Evolutionary conservation across 768 basidiomycete species (phyloP), one percentile per base, ranked within the genome.

Genomic region (Hericium alpestre): DNA sequence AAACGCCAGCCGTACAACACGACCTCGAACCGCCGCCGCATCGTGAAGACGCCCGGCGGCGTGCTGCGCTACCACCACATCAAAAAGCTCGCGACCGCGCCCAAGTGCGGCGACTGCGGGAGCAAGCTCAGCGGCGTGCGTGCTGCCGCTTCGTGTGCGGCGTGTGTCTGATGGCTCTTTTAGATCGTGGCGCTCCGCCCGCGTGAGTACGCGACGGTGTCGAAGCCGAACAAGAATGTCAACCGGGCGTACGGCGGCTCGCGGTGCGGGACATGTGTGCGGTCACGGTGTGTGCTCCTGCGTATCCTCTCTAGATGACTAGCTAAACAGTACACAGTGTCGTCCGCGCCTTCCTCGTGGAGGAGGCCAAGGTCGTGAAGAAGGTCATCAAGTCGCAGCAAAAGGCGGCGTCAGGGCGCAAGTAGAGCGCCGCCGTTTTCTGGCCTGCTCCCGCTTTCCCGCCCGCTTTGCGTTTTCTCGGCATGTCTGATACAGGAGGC

Each of bases 301-400:
- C 41, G 18, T 8, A 13, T 23, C 16, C 27, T 39, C 56, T 61
- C 51, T 61, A 61, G 46, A 7, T 57, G 41, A 27, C 48, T 1
- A 16, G n/a, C 15, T 38, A 27, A 46, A 43, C 56, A 23, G n/a
- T 52, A n/a, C 25, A 2, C 61, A 97, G 96, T 61, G 94, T 99
- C 66, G 87, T 98, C 65, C 90, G 96, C 59, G 93, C 96, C 61
- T 99, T 99, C 86, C 76, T 99, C 59, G 90, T 99, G 41, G 96
- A 98, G 80, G 96, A 99, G 79, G 96, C 96, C 48, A 98, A 98
- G 80, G 98, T 99, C 66, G 96, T 99, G 70, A 99, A 99, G 86
- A 87, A 83, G 76, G 95, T 98, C 65, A 93, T 97, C 81, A 96
- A 96, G 80, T 86, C 87, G 69, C 91, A 90, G 74, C 75, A 82